phyloP scores from a whole-genome alignment of 2,329 filamentous ascomycete species.

The Talaromyces sp. region DNA sequence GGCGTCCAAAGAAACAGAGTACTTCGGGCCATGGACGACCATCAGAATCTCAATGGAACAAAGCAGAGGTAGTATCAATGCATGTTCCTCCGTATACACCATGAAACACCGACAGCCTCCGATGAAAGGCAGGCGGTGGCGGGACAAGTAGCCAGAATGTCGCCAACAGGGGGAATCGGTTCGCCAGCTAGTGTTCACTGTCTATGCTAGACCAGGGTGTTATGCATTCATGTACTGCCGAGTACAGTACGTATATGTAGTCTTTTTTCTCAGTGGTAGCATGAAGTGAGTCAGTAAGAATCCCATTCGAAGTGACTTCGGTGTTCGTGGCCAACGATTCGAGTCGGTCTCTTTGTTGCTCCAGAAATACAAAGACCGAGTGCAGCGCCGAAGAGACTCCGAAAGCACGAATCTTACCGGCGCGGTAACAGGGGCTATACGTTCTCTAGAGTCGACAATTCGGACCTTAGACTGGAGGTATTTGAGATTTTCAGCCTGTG shows the following conservation, averaged over 20 bases:
- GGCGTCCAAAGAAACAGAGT: background rate
- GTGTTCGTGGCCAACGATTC: background rate
- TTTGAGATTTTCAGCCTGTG: background rate
- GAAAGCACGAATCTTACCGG: background rate
- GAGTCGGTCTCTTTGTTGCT: background rate
- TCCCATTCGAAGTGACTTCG: background rate
- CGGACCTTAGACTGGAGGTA: background rate
- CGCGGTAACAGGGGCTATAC: background rate
- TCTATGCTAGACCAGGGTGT: background rate
- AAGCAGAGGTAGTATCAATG: no score
- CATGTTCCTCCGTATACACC: no score
- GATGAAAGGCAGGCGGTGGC: background rate
- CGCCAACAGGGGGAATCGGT: background rate
- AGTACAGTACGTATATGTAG: background rate
- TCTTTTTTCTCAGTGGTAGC: background rate
- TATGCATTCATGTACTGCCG: background rate
- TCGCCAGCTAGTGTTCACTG: background rate
- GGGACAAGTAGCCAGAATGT: background rate
- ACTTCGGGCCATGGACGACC: background rate
- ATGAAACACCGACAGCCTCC: background rate
- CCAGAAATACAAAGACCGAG: background rate
- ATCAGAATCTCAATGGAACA: no score
- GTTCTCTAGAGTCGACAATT: background rate
- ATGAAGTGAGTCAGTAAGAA: background rate
- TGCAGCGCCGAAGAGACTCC: background rate